Percentiles rank a stretch among this genome's conserved stretches.
These are phyloP conservation scores for Carpinus fangiana DNA, from an alignment of 306 rosid species.

Conservation along the genomic window DNA sequence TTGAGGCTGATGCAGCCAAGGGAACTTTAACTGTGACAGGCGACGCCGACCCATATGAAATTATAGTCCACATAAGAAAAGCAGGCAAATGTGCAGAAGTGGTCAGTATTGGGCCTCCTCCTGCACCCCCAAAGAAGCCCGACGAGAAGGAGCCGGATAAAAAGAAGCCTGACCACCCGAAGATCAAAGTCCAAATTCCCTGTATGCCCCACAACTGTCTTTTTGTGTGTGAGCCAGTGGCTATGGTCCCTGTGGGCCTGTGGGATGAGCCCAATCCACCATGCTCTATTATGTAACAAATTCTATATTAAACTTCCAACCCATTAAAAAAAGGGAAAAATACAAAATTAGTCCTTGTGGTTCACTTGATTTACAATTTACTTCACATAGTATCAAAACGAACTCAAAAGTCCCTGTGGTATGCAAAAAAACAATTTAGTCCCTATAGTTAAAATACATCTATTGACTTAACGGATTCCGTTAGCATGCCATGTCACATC, in stretches of 20 bases:
- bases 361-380: too few relatives aligned
- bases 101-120: constrained; percentile 64
- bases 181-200: background rate
- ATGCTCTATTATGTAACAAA: constrained; percentile 43
- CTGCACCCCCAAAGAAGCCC: constrained; percentile 34
- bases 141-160: background rate
- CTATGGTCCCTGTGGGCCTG: constrained; percentile 18
- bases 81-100: constrained; percentile 49
- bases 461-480: too few relatives aligned
- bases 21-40: constrained; percentile 64
- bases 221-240: constrained; percentile 9
- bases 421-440: too few relatives aligned
- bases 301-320: too few relatives aligned
- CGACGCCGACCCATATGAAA: constrained; percentile 63
- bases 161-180: background rate
- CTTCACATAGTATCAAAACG: too few relatives aligned
- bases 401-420: too few relatives aligned
- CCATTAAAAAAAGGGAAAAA: too few relatives aligned
- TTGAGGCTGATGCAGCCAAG: constrained; percentile 60
- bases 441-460: too few relatives aligned
- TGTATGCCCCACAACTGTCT: constrained; percentile 10
- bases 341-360: too few relatives aligned
- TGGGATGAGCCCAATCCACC: constrained; percentile 46
- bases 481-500: too few relatives aligned
- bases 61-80: constrained; percentile 50